Base-by-base conservation (phyloP, 169 alveolate species). In the Cystoisospora suis region DNA sequence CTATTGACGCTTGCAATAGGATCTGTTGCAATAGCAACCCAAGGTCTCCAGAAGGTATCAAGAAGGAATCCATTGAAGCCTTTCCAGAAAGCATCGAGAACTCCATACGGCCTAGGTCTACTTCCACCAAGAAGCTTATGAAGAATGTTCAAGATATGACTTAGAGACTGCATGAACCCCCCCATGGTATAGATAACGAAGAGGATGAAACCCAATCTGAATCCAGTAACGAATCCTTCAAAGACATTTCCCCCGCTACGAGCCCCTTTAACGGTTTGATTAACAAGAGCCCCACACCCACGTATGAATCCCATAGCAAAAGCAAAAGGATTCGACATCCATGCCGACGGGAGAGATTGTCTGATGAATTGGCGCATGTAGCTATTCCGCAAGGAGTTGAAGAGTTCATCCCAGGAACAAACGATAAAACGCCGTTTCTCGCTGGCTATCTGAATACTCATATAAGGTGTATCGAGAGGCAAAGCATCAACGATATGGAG, bases 391-490 rank as follows among this genome's bases (percentile, higher is more conserved):
- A 96, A 93, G 27, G 97, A 94, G 56, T 95, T 96, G 85, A 94
- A 77, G 34, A 97, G 96, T 87, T 96, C 98, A 59, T 93, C 95
- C 96, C 97, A 95, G 44, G 97, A 81, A 81, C 96, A 88, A 56
- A 97, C 96, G 47, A 93, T 77, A 93, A 95, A 95, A 69, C 90
- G 79, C 88, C 97, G 88, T 47, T 95, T 90, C 81, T 95, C 96
- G 38, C 97, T 87, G 72, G 94, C 95, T 44, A 97, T 95, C 90
- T 95, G 97, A 38, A 97, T 94, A 75, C 96, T 93, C 94, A 97
- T 97, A 70, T 96, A 96, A 29, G 98, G 98, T 15, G 99, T 96
- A 87, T 97, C 99, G 58, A 97, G 90, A n/a, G 99, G 99, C 81
- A 97, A 90, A 4, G 97, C 96, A 70, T 97, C 98, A 85, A 96